Percentiles rank a stretch among this genome's conserved stretches.
These are phyloP conservation scores for Aspergillus persii DNA, from an alignment of 2,329 filamentous ascomycete genomes.

Conservation along the genomic window DNA sequence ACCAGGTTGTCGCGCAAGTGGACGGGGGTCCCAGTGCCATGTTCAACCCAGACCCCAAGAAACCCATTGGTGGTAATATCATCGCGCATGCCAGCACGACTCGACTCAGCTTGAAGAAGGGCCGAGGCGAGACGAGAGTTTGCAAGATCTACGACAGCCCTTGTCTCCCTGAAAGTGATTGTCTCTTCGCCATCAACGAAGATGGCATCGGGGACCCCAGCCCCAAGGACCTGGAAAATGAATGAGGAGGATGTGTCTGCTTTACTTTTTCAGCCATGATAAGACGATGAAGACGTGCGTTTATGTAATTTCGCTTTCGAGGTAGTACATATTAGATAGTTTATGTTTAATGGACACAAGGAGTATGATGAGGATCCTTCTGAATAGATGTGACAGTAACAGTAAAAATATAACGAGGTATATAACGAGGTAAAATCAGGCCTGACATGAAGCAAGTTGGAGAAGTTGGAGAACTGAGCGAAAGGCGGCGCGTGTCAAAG, in stretches of 20 bases:
- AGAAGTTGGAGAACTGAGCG: neutral
- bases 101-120: conserved; percentile 91
- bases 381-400: neutral
- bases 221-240: conserved; percentile 92
- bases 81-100: conserved; percentile 98
- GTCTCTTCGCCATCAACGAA: conserved; percentile 93
- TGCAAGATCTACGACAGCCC: conserved; percentile 99
- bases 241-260: conserved; percentile 39
- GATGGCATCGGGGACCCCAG: conserved; percentile 94
- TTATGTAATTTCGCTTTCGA: conserved; percentile 7
- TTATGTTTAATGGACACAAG: neutral
- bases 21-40: conserved; percentile 94
- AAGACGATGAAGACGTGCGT: conserved; percentile 26
- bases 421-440: neutral
- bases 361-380: too few species aligned
- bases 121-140: conserved; percentile 88
- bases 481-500: conserved; percentile 2
- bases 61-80: conserved; percentile 97
- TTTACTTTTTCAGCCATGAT: conserved; percentile 15
- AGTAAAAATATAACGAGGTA: neutral
- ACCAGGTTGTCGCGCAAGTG: conserved; percentile 97
- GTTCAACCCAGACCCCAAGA: conserved; percentile 99
- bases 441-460: neutral
- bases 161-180: conserved; percentile 93
- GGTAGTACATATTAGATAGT: conserved; percentile 5